Evolutionary conservation across 164 flowering plant genomes (phyloP).

Genomic region (Stephania yunnanensis): DNA sequence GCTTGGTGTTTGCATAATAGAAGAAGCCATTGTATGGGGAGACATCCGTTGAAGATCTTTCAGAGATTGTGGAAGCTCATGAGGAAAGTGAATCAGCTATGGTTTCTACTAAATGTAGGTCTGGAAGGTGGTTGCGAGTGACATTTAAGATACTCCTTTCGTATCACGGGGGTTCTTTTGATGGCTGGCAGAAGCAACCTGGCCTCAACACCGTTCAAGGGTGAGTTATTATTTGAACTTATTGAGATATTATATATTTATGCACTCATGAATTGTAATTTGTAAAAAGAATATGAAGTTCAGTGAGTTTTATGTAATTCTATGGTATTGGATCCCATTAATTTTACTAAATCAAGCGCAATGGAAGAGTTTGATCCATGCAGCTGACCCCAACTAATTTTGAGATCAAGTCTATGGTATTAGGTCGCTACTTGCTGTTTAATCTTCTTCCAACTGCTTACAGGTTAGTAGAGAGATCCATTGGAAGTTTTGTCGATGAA

Average conservation of each 20-base stretch:
- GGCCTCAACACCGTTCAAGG: constrained; percentile 82
- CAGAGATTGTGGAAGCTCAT: constrained; percentile 22
- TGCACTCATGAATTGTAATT: not conserved
- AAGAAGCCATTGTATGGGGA: constrained; percentile 23
- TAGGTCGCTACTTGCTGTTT: not conserved
- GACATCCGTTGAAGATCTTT: constrained; percentile 22
- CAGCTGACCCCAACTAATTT: too few species aligned
- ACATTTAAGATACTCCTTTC: constrained; percentile 74
- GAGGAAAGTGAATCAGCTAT: constrained; percentile 25
- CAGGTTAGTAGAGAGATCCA: constrained; percentile 62
- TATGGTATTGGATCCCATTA: too few species aligned
- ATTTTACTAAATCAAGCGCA: too few species aligned
- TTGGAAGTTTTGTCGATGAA: constrained; percentile 86
- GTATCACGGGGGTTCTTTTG: constrained; percentile 78
- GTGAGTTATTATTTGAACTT: constrained; percentile 26
- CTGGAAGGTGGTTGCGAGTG: constrained; percentile 76
- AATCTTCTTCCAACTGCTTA: not conserved
- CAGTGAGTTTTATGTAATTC: not conserved
- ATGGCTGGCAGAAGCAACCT: constrained; percentile 99
- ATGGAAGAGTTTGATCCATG: too few species aligned
- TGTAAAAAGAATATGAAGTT: too few species aligned
- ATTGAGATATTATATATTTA: not conserved
- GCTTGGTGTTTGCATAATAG: constrained; percentile 16
- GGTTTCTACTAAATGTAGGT: constrained; percentile 18
- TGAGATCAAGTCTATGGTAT: too few species aligned